Percentiles rank a stretch among this genome's conserved stretches.
These are phyloP conservation scores for Clarireedia paspali DNA, from an alignment of 2,329 filamentous ascomycete species.

Conservation along the genomic window DNA sequence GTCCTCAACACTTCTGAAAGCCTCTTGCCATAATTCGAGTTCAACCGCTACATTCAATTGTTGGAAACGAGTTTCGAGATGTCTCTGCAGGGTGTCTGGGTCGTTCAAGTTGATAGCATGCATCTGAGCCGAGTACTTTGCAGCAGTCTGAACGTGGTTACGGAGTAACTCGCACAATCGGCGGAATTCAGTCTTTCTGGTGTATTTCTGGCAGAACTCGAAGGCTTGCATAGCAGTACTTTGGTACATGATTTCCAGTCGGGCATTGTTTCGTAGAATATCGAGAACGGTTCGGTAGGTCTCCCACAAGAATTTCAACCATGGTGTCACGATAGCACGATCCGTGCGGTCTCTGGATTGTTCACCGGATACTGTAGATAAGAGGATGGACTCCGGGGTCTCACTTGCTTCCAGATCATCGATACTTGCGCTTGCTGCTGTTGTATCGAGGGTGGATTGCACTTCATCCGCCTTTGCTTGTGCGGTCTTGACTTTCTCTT, in stretches of 20 bases:
- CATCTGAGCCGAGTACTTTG: constrained; percentile 99
- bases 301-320: constrained; percentile 99
- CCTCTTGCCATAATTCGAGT: constrained; percentile 97
- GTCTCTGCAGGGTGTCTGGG: constrained; percentile 91
- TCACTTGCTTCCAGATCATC: constrained; percentile 96
- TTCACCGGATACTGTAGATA: constrained; percentile 96
- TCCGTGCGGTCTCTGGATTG: constrained; percentile 96
- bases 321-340: constrained; percentile 94
- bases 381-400: constrained; percentile 94
- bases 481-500: constrained; percentile 90
- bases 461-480: constrained; percentile 95
- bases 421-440: constrained; percentile 63
- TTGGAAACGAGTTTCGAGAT: constrained; percentile 96
- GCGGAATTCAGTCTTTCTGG: constrained; percentile 98
- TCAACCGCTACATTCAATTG: constrained; percentile 97
- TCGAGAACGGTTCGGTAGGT: constrained; percentile 97
- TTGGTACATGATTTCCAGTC: constrained; percentile 96
- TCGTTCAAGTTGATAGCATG: constrained; percentile 99
- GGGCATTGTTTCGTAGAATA: constrained; percentile 97
- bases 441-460: constrained; percentile 77
- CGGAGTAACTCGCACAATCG: constrained; percentile 95
- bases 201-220: constrained; percentile 97
- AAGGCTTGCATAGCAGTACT: constrained; percentile 96
- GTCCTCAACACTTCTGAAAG: constrained; percentile 97
- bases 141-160: constrained; percentile 97